Base-by-base conservation (phyloP, 2,329 filamentous ascomycete species). In the Botryotinia calthae region DNA sequence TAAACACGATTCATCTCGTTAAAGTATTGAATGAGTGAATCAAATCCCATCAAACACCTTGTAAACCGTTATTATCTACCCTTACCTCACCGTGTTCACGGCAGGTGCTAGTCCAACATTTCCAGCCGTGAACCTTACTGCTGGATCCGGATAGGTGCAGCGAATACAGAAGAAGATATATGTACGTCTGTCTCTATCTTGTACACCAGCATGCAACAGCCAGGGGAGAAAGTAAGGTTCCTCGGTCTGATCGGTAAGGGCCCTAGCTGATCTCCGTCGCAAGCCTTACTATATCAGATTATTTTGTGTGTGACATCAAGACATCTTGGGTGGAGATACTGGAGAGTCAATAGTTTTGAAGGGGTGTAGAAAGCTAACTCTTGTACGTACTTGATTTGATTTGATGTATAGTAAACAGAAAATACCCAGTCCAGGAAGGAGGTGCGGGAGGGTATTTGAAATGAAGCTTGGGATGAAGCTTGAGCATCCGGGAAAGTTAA, bases 81-180 rank as follows among this genome's bases (percentile, higher is more conserved):
- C 34, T 54, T 6, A 40, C 64, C 34, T 54, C 64, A 42, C 64
- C 64, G 46, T 67, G 48, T 67, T 42, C 64, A 67, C 64, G 46
- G 46, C 46, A 67, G 46, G 64, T 40, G 42, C n/a, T 40, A 48
- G 64, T 67, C 28, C 46, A 54, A 40, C 64, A 28, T 40, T 28
- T 54, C 34, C 64, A 54, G 40, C 46, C 64, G 64, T 67, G 64
- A 67, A 67, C 64, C 64, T 67, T 40, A 67, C 46, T 56, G 46
- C 64, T 67, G 64, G 64, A 67, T 67, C 64, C 46, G 64, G 64
- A 67, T 67, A 67, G 64, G 64, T 67, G 64, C 64, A 67, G 64
- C 46, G 64, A 67, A 31, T 54, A 67, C 46, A 54, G 46, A 67
- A 67, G 64, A 67, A 67, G 64, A 54, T 22, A 10, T 42, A 56